Evolutionary conservation across 805 yeast genomes (phyloP), one percentile per base, ranked within the genome.

Genomic region (Metschnikowia noctiluminum): DNA sequence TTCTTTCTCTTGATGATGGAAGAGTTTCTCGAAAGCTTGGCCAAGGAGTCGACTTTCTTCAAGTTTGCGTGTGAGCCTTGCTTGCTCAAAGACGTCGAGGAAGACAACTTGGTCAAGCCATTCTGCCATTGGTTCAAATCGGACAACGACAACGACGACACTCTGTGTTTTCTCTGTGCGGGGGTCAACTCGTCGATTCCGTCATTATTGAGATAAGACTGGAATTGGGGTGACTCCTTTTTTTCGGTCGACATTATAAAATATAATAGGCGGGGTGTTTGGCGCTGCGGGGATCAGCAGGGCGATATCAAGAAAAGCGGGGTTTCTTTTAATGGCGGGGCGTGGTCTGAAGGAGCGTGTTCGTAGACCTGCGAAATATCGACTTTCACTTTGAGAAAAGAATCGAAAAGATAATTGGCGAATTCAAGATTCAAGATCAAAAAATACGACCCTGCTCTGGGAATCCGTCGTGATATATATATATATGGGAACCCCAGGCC

Each of bases 141-240:
- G 5, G 86, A 78, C 40, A 85, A 70, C 21, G 90, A 84, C 37
- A 85, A 64, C 32, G 87, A 81, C 10, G 86, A 80, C 7, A 83
- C 87, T 39, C 84, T 67, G 60, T 82, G 81, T 56, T 77, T 81
- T 63, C 87, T 74, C 8, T 79, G 71, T 45, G 76, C 71, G 2
- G 91, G 91, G 46, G 76, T 77, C 60, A 85, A 66, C 47, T 78
- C 77, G 60, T 85, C 90, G 16, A 85, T 84, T 26, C 87, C 88
- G 61, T 85, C 90, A 54, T 84, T 85, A 59, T 85, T 84, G 52
- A 85, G 74, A 58, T 79, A 84, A 10, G 89, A 82, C 58, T 71
- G 76, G 58, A 64, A 69, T 38, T 52, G 52, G 28, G 63, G 64
- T 28, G 46, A 35, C 30, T 50, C 50, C 39, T 47, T 38, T 36